Base-by-base conservation (phyloP, 345 rosid species). In the Dimocarpus longan region DNA sequence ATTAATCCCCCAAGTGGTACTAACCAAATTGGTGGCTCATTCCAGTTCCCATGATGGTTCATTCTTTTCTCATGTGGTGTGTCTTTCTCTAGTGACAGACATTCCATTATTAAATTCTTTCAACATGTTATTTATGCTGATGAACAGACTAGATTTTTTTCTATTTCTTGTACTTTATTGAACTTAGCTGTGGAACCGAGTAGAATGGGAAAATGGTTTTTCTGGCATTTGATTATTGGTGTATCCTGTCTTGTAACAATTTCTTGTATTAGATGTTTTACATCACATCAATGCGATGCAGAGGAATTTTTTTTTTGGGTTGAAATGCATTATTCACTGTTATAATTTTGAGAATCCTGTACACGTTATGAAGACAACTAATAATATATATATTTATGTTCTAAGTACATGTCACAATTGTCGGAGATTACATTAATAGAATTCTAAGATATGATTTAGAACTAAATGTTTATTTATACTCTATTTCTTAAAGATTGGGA, bases 11-110 rank as follows among this genome's bases (percentile, higher is more conserved):
- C 99, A 0, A 86, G 96, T 8, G 90, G 89, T 48, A 73, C 84
- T 48, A 88, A 75, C 76, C 90, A 92, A 54, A 95, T 95, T 13
- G 99, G 98, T 66, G 99, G 99, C 7, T 88, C 93, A 19, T 95
- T 95, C 89, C 91, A 85, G 88, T 95, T 95, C 86, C 99, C 98
- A 2, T 95, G 85, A 90, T 83, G 73, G 77, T 71, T 80, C 80
- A 73, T 77, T 85, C 77, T 88, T 83, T 69, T 76, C 50, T 64
- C 37, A 0, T 32, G 37, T 32, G 37, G 37, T 42, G 28, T 0
- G 1, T 26, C 28, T 26, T 26, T 26, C 28, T 26, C 28, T 26
- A 44, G 70, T 73, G 79, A 59, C 68, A 24, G 42, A 50, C 67
- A 78, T 82, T 84, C 71, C 76, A 76, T 74, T 11, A 54, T 80